These are phyloP conservation scores for Podaxis rugospora DNA, from an alignment of 768 basidiomycete genomes.

Conservation along the genomic window DNA sequence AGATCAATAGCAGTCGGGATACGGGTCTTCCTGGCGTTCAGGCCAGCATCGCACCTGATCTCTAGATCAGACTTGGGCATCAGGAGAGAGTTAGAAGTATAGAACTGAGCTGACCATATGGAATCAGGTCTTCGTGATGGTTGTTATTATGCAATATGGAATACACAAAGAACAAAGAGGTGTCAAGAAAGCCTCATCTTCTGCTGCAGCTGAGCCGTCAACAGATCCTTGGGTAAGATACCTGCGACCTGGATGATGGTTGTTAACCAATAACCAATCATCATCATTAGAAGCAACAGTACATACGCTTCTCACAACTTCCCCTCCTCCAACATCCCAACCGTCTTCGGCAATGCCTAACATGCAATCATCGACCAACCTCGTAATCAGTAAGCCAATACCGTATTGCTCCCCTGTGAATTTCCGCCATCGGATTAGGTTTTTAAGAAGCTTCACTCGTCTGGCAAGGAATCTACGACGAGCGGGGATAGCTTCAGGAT, in stretches of 20 bases:
- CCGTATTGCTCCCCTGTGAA: constrained; percentile 59
- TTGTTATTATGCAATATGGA: background rate
- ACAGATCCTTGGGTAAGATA: constrained; percentile 31
- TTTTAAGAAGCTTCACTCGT: constrained; percentile 67
- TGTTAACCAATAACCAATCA: constrained; percentile 14
- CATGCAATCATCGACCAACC: constrained; percentile 56
- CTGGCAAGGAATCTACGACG: constrained; percentile 65
- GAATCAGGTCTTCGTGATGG: background rate
- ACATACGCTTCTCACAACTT: constrained; percentile 54
- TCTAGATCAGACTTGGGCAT: background rate
- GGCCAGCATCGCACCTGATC: background rate
- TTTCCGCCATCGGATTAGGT: constrained; percentile 74
- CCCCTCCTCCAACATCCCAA: constrained; percentile 87
- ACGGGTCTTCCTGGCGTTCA: background rate
- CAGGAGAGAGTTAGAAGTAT: background rate
- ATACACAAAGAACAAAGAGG: background rate
- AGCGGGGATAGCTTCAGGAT: constrained; percentile 72
- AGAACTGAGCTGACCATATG: background rate
- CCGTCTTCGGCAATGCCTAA: constrained; percentile 65
- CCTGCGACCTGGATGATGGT: constrained; percentile 26
- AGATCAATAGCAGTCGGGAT: constrained; percentile 3
- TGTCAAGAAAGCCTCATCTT: constrained; percentile 13
- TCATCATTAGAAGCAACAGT: constrained; percentile 8
- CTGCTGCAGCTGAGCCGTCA: constrained; percentile 21
- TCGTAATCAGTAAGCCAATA: constrained; percentile 47